Percentiles rank a stretch among this genome's conserved stretches.
phyloP scores from a whole-genome alignment of 2,329 filamentous ascomycete species.

The Aurifilum marmelostoma region DNA sequence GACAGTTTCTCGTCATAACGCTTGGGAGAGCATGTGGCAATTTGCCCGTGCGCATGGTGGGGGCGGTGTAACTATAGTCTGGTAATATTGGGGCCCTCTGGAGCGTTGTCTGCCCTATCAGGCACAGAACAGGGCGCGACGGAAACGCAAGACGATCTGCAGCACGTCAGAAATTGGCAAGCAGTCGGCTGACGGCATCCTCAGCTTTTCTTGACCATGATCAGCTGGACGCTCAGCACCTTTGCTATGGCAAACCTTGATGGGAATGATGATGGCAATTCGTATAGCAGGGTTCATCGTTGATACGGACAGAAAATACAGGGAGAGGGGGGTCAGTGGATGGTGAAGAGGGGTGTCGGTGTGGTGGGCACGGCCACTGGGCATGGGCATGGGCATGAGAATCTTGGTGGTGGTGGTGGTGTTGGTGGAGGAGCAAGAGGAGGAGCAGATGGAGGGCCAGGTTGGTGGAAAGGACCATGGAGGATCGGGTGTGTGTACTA shows the following conservation, averaged over 20 bases:
- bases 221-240: neutral
- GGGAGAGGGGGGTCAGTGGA: neutral
- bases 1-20: neutral
- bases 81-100: neutral
- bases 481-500: neutral
- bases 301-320: neutral
- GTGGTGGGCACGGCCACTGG: too few relatives aligned
- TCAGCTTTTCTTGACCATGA: constrained; percentile 14
- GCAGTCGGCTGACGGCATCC: constrained; percentile 22
- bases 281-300: neutral
- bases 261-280: neutral
- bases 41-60: neutral
- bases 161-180: constrained; percentile 22
- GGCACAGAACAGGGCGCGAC: neutral
- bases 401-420: neutral
- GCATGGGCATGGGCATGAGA: neutral
- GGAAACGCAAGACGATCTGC: constrained; percentile 6
- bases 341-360: neutral
- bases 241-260: neutral
- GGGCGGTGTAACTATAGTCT: neutral
- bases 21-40: constrained; percentile 1
- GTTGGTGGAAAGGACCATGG: too few relatives aligned
- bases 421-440: neutral
- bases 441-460: neutral
- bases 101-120: constrained; percentile 3